Base-by-base conservation (phyloP, 2,329 filamentous ascomycete genomes). In the Xylaria sp. region DNA sequence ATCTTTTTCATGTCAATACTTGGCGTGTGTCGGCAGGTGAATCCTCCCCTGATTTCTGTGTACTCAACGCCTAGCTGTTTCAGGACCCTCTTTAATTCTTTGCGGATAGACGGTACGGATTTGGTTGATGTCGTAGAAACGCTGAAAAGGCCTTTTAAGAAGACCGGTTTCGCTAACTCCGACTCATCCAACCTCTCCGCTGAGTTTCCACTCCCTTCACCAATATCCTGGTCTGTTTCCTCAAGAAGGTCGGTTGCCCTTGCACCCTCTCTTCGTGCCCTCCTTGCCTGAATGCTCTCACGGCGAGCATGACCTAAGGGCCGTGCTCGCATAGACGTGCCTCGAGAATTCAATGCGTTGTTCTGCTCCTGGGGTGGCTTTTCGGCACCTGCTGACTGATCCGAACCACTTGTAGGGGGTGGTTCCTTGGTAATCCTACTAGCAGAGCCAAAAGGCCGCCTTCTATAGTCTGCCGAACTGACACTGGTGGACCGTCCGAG, bases 41-140 rank as follows among this genome's bases (percentile, higher is more conserved):
- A 99, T 0, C 96, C 96, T 53, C 95, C 95, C 79, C 92, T 93
- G 78, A 98, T 97, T 80, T 98, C 95, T 3, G 87, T 89, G 78
- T 93, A 97, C 13, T 97, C 92, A n/a, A 98, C 93, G 17, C 93
- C 92, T 17, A 98, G 88, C 78, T 95, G 91, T 73, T 90, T 91
- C 61, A 99, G 82, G 2, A 98, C 96, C 59, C 95, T 88, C 77
- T 97, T 97, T 74, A 99, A 93, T 77, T 99, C 96, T 6, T 89
- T 85, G 46, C 95, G 90, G 71, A 99, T 99, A 67, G 93, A 89
- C 0, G 90, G 85, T 11, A 98, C 88, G 0, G 95, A 93, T 78
- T 97, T 97, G 77, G 91, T 96, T 66, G 94, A 97, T 6, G 96
- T 99, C 0, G 96, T 99, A 4, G 93, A 97, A 63, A 98, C 96